A percentile compares a stretch with the other conserved stretches of the same genome.
These are phyloP conservation scores for Citrullus amarus DNA, from an alignment of 306 rosid species.

Conservation along the genomic window DNA sequence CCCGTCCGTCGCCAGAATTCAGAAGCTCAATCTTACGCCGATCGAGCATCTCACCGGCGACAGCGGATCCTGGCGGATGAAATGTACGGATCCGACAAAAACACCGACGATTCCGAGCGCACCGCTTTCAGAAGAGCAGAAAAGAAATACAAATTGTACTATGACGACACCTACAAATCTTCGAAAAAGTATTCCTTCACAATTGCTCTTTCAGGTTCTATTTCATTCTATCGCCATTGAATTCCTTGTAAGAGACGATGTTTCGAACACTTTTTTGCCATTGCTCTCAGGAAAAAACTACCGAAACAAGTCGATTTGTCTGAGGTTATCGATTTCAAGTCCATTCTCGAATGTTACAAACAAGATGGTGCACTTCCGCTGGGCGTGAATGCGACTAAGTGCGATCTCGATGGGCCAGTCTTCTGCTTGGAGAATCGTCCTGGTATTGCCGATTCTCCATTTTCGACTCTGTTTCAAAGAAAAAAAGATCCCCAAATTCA, in stretches of 20 bases:
- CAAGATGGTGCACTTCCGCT: constrained; percentile 36
- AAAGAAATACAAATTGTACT: constrained; percentile 90
- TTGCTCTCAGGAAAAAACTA: constrained; percentile 44
- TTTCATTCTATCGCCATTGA: background rate
- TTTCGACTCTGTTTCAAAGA: background rate
- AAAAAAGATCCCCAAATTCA: background rate
- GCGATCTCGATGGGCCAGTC: constrained; percentile 31
- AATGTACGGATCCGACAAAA: constrained; percentile 63
- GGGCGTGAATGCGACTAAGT: constrained; percentile 24
- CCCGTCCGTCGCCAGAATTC: background rate
- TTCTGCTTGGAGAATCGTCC: constrained; percentile 62
- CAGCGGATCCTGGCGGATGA: background rate
- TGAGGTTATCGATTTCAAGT: constrained; percentile 69
- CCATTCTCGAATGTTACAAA: constrained; percentile 34
- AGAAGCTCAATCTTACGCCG: background rate
- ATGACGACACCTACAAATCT: constrained; percentile 42
- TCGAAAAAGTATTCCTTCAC: constrained; percentile 33
- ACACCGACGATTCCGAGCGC: constrained; percentile 47
- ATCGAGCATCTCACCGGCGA: background rate
- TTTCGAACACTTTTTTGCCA: background rate
- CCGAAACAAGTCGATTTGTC: constrained; percentile 67
- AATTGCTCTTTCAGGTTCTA: background rate
- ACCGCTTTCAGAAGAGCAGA: constrained; percentile 84
- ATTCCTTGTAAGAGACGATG: background rate
- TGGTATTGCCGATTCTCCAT: constrained; percentile 26